Evolutionary conservation across 2,329 filamentous ascomycete species (phyloP).

Genomic region (Penicillium sp.): DNA sequence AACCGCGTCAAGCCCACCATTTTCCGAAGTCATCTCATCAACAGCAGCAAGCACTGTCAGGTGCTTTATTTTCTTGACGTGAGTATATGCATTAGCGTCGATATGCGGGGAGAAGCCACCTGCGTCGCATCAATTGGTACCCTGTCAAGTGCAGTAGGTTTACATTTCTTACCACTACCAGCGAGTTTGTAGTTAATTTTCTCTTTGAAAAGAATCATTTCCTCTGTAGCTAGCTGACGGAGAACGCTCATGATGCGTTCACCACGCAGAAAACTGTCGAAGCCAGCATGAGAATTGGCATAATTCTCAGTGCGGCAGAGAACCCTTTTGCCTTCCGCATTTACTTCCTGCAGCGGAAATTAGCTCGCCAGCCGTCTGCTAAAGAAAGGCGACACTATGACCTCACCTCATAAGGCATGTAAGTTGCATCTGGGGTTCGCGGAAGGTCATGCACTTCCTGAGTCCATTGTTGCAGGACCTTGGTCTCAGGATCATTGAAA

Average conservation of each 20-base stretch:
- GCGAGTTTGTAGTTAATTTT: slow-evolving; percentile 40
- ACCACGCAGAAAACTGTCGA: slow-evolving; percentile 32
- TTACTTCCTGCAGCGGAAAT: slow-evolving; percentile 32
- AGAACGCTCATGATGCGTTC: slow-evolving; percentile 25
- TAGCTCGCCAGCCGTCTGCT: too few species aligned
- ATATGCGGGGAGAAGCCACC: slow-evolving; percentile 37
- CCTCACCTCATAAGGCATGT: slow-evolving; percentile 34
- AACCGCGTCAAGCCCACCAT: slow-evolving; percentile 37
- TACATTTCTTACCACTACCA: slow-evolving; percentile 26
- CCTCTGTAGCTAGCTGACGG: slow-evolving; percentile 28
- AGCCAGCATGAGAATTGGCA: slow-evolving; percentile 26
- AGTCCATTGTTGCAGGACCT: slow-evolving; percentile 24
- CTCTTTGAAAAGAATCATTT: slow-evolving; percentile 39
- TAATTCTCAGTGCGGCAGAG: slow-evolving; percentile 32
- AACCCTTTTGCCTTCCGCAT: slow-evolving; percentile 24
- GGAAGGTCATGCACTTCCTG: slow-evolving; percentile 32
- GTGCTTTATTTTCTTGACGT: slow-evolving; percentile 37
- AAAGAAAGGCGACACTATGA: too few species aligned
- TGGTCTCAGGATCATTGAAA: slow-evolving; percentile 15
- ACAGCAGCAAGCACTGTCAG: slow-evolving; percentile 36
- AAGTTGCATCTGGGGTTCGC: slow-evolving; percentile 19
- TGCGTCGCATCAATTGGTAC: slow-evolving; percentile 6
- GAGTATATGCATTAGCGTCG: slow-evolving; percentile 37
- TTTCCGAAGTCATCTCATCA: slow-evolving; percentile 29
- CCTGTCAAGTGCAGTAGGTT: not conserved